These are phyloP conservation scores for Rhodotorula taiwanensis DNA, from an alignment of 768 basidiomycete genomes.

Conservation along the genomic window DNA sequence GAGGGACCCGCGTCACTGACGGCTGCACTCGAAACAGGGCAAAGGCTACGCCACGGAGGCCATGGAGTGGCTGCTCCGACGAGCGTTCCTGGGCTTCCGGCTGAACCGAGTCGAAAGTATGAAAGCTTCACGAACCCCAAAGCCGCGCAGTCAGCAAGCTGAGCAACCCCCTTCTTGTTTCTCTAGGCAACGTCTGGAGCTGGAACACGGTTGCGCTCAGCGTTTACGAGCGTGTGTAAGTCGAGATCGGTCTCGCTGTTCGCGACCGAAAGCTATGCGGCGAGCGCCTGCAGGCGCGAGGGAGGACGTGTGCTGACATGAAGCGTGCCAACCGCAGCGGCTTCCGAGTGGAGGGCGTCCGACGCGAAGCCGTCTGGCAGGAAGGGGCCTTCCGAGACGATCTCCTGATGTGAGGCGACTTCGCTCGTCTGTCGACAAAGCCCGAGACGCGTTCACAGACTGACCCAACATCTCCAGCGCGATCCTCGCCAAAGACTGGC, in stretches of 20 bases:
- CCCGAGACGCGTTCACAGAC: too few species aligned
- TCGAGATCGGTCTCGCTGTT: background rate
- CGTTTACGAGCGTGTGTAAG: background rate
- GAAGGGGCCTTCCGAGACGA: slow-evolving; percentile 5
- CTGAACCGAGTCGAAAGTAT: background rate
- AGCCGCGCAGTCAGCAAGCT: too few species aligned
- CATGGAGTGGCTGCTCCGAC: slow-evolving; percentile 10
- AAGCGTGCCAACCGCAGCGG: too few species aligned
- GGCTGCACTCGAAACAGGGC: background rate
- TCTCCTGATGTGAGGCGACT: background rate
- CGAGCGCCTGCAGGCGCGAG: too few species aligned
- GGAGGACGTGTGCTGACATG: too few species aligned
- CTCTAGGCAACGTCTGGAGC: background rate
- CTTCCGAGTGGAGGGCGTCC: slow-evolving; percentile 9
- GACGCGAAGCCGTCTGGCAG: background rate
- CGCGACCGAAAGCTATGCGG: too few species aligned
- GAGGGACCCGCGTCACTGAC: too few species aligned
- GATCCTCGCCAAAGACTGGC: too few species aligned
- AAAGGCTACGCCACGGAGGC: slow-evolving; percentile 19
- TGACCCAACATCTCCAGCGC: too few species aligned
- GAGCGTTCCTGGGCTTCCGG: background rate
- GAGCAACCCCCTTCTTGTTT: too few species aligned
- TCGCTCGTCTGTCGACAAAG: too few species aligned
- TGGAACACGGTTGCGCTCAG: background rate
- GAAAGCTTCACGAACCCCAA: too few species aligned